Percentiles rank a stretch among this genome's conserved stretches.
phyloP scores from a whole-genome alignment of 306 rosid species.

The Dicorynia guianensis region DNA sequence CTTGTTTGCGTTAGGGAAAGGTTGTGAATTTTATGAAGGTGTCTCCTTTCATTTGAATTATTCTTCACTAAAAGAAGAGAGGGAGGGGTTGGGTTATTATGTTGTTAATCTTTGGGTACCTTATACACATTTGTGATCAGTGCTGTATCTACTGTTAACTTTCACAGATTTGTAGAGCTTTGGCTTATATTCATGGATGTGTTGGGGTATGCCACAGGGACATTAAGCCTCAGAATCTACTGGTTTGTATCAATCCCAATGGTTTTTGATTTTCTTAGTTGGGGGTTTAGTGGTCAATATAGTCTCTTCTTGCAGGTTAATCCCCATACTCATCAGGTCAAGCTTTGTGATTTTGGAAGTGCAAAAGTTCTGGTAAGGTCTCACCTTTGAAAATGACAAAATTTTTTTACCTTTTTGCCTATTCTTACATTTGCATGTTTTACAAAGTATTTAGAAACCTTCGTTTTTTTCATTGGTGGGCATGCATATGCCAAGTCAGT shows the following conservation, averaged over 20 bases:
- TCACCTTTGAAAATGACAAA: conserved; percentile 16
- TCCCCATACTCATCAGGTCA: conserved; percentile 60
- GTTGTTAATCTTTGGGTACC: neutral
- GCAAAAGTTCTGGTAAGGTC: conserved; percentile 79
- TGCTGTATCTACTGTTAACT: neutral
- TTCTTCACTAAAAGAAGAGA: too few relatives aligned
- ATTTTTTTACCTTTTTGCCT: too few relatives aligned
- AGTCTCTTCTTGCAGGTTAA: conserved; percentile 59
- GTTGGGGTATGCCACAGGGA: conserved; percentile 73
- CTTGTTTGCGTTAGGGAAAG: too few relatives aligned
- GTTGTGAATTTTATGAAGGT: too few relatives aligned
- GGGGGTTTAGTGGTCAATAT: conserved; percentile 9
- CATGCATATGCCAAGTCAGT: too few relatives aligned
- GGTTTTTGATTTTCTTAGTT: neutral
- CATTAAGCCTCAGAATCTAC: conserved; percentile 72
- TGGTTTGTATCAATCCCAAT: conserved; percentile 50
- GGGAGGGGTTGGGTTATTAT: too few relatives aligned
- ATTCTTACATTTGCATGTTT: too few relatives aligned
- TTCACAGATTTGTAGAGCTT: conserved; percentile 71
- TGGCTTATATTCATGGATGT: conserved; percentile 73
- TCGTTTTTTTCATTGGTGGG: too few relatives aligned
- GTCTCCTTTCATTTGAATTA: too few relatives aligned
- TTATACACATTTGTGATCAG: neutral
- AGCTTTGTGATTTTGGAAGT: conserved; percentile 66
- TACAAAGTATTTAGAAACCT: too few relatives aligned